Evolutionary conservation across 768 basidiomycete genomes (phyloP), one percentile per base, ranked within the genome.

Genomic region (Panaeolus papilionaceus): DNA sequence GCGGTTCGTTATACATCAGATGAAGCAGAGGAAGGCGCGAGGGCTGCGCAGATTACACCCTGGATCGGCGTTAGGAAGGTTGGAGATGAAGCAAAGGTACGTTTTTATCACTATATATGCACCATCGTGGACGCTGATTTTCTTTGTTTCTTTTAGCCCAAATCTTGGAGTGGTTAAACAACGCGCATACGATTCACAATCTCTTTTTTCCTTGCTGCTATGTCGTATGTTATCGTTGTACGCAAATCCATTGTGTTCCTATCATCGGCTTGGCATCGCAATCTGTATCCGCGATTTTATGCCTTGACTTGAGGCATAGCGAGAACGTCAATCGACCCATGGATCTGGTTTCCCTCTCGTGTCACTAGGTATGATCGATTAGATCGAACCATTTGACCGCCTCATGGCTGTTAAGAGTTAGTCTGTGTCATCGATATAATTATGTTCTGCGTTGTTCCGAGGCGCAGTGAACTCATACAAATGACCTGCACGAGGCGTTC

Each of bases 1-100:
- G 95, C 88, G 0, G 88, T 89, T 7, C 91, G 94, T 68, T 95
- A 96, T 80, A 93, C 91, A 12, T 95, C 94, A 91, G 95, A 97
- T 71, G 90, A 94, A 66, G 93, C 93, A 0, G 90, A 95, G 67
- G 84, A 85, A 47, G 92, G 91, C 11, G 79, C 85, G 40, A 58
- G 54, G 28, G 85, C 85, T 44, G 86, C 88, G 16, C 86, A 88
- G 66, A 79, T 74, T 33, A 49, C 86, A 8, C 91, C 91, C 0
- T 83, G 84, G 64, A 78, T 94, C 6, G 86, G 82, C 62, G 83
- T 94, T 16, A 79, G 89, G 70, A 86, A 82, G 69, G 79, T 90
- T 18, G 92, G 92, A 0, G 92, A 94, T 63, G 93, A 95, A 73
- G 89, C 92, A 39, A 94, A 90, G 86, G 75, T 75, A 26, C 1